Conservation (phyloP, 2,329 filamentous ascomycete genomes). For the Pseudofabraea citricarpa region DNA sequence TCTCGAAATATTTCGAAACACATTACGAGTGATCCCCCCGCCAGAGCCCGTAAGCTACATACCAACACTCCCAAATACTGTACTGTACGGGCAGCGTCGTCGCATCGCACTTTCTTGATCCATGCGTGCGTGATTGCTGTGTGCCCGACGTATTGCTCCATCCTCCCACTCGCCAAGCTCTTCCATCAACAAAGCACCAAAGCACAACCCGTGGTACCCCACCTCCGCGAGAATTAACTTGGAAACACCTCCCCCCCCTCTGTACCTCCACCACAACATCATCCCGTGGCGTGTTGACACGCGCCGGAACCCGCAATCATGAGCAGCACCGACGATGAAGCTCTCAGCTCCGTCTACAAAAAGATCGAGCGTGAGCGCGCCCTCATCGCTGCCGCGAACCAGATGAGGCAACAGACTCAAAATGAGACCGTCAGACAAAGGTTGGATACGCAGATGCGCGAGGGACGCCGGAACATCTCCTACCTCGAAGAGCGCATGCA, state of each 20-base stretch:
- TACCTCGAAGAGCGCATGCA: conserved; percentile 92
- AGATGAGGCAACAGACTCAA: conserved; percentile 93
- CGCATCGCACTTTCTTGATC: too few relatives aligned
- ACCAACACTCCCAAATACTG: too few relatives aligned
- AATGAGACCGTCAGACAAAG: conserved; percentile 88
- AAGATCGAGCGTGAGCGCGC: conserved; percentile 98
- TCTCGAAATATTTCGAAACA: conserved; percentile 16
- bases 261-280: background rate
- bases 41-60: conserved; percentile 2
- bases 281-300: conserved; percentile 16
- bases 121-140: too few relatives aligned
- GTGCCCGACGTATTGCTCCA: too few relatives aligned
- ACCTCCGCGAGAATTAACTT: conserved; percentile 3
- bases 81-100: too few relatives aligned
- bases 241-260: background rate
- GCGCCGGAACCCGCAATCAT: conserved; percentile 25
- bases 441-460: conserved; percentile 90
- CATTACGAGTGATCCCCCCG: conserved; percentile 13
- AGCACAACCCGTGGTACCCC: conserved; percentile 2
- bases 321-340: conserved; percentile 58
- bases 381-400: conserved; percentile 87
- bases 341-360: conserved; percentile 76
- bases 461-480: conserved; percentile 86
- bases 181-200: conserved; percentile 3
- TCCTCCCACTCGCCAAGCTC: conserved; percentile 8